Evolutionary conservation across 2,329 filamentous ascomycete species (phyloP).

Genomic region (Aspergillus bombycis): DNA sequence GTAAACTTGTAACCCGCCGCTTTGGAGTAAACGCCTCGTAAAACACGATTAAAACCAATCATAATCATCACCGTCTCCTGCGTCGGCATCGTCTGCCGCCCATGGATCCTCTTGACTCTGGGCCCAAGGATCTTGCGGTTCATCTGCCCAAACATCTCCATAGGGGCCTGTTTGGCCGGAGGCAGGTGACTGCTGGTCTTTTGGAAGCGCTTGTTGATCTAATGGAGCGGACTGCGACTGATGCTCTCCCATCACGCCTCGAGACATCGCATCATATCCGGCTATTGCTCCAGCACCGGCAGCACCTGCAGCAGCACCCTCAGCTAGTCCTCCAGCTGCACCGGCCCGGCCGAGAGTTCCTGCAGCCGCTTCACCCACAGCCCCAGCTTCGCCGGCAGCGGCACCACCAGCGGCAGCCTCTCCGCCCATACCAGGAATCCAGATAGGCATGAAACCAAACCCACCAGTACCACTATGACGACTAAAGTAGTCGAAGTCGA

Average conservation of each 20-base stretch:
- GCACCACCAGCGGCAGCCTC: constrained; percentile 43
- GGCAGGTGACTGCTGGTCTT: constrained; percentile 20
- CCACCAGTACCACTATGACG: constrained; percentile 56
- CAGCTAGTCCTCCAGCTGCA: constrained; percentile 44
- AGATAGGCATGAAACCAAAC: constrained; percentile 57
- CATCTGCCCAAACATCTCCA: constrained; percentile 33
- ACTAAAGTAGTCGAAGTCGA: constrained; percentile 71
- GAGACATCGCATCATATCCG: constrained; percentile 65
- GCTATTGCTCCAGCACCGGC: constrained; percentile 63
- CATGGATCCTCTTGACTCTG: constrained; percentile 24
- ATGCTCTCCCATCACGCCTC: constrained; percentile 46
- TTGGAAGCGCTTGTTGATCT: constrained; percentile 20
- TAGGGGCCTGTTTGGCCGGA: constrained; percentile 25
- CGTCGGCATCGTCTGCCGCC: constrained; percentile 19
- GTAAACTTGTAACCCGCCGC: neutral
- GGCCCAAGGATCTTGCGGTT: constrained; percentile 24
- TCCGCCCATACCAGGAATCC: constrained; percentile 50
- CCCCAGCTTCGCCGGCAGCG: constrained; percentile 41
- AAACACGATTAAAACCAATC: constrained; percentile 28
- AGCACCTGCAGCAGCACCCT: constrained; percentile 48
- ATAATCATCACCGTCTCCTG: constrained; percentile 28
- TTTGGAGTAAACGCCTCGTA: neutral
- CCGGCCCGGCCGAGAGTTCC: constrained; percentile 43
- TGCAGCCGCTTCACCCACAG: constrained; percentile 41
- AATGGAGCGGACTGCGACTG: constrained; percentile 20